A percentile compares a stretch with the other conserved stretches of the same genome.
Evolutionary conservation across 2,329 filamentous ascomycete species (phyloP).

Genomic region (Aspergillus costaricaensis): DNA sequence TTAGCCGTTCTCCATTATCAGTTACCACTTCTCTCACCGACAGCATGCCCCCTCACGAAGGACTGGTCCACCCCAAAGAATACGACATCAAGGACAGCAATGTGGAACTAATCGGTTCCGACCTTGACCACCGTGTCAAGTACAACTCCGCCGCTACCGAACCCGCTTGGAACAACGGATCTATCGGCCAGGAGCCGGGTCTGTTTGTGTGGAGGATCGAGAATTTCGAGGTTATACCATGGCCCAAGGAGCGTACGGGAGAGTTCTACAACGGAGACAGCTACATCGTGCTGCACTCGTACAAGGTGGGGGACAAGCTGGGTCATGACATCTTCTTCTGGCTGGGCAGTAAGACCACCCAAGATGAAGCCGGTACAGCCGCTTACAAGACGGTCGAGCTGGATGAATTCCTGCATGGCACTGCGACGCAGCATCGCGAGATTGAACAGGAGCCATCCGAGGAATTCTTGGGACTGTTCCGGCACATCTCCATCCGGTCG

Average conservation of each 20-base stretch:
- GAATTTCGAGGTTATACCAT: slow-evolving; percentile 64
- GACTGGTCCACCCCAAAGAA: slow-evolving; percentile 63
- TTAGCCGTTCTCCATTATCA: too few relatives aligned
- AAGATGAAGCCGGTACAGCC: slow-evolving; percentile 69
- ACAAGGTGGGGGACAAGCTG: slow-evolving; percentile 52
- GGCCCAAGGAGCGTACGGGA: slow-evolving; percentile 59
- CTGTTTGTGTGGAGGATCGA: slow-evolving; percentile 68
- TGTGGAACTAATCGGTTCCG: slow-evolving; percentile 64
- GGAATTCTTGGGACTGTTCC: slow-evolving; percentile 63
- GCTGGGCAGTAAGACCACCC: slow-evolving; percentile 65
- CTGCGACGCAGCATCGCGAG: slow-evolving; percentile 66
- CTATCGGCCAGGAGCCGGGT: slow-evolving; percentile 56
- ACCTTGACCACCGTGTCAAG: slow-evolving; percentile 68
- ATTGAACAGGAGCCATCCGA: slow-evolving; percentile 61
- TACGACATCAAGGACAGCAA: slow-evolving; percentile 71
- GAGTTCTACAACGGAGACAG: slow-evolving; percentile 69
- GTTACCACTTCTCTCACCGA: not conserved
- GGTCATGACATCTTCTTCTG: slow-evolving; percentile 70
- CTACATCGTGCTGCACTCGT: slow-evolving; percentile 64
- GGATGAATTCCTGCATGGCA: slow-evolving; percentile 65
- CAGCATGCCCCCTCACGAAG: slow-evolving; percentile 62
- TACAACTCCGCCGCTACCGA: slow-evolving; percentile 66
- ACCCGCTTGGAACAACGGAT: slow-evolving; percentile 66
- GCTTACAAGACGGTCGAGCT: slow-evolving; percentile 72
- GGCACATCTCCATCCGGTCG: slow-evolving; percentile 59